Conservation (phyloP, 179 eudicot species). For the Silene coronaria region DNA sequence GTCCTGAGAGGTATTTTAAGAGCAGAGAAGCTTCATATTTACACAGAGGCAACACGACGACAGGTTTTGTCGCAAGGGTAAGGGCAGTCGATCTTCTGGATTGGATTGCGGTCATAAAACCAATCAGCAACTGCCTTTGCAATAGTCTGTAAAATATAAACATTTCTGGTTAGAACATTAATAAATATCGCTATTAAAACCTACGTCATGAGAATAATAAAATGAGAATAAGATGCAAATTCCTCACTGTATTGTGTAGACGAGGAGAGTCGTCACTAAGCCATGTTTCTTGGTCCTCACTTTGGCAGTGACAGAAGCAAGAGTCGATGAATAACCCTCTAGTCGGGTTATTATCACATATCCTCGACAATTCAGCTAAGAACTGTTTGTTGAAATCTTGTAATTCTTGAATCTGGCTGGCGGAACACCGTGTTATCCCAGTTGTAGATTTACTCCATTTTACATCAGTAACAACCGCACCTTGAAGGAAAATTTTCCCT, state of each 20-base stretch:
- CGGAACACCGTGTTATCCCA: slow-evolving; percentile 33
- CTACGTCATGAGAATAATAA: too few relatives aligned
- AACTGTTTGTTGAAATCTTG: slow-evolving; percentile 37
- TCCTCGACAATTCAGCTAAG: slow-evolving; percentile 27
- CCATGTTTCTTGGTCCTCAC: slow-evolving; percentile 39
- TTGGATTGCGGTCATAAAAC: slow-evolving; percentile 33
- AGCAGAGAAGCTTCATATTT: background rate
- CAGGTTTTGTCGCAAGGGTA: slow-evolving; percentile 43
- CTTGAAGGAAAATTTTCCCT: slow-evolving; percentile 31
- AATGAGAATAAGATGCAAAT: background rate
- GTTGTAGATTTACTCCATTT: slow-evolving; percentile 34
- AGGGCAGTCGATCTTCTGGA: slow-evolving; percentile 36
- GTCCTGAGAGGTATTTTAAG: too few relatives aligned
- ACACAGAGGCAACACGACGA: slow-evolving; percentile 34
- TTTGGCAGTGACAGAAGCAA: slow-evolving; percentile 41
- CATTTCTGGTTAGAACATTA: background rate
- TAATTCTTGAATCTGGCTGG: slow-evolving; percentile 32
- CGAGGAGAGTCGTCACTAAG: slow-evolving; percentile 32
- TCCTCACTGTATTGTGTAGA: slow-evolving; percentile 24
- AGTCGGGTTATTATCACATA: slow-evolving; percentile 20
- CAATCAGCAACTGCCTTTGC: slow-evolving; percentile 43
- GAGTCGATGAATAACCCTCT: slow-evolving; percentile 41
- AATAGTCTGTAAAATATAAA: slow-evolving; percentile 25
- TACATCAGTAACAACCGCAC: slow-evolving; percentile 35
- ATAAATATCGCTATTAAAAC: background rate